Evolutionary conservation across 805 yeast species (phyloP), one percentile per base, ranked within the genome.

Genomic region (Myxozyma neglecta): DNA sequence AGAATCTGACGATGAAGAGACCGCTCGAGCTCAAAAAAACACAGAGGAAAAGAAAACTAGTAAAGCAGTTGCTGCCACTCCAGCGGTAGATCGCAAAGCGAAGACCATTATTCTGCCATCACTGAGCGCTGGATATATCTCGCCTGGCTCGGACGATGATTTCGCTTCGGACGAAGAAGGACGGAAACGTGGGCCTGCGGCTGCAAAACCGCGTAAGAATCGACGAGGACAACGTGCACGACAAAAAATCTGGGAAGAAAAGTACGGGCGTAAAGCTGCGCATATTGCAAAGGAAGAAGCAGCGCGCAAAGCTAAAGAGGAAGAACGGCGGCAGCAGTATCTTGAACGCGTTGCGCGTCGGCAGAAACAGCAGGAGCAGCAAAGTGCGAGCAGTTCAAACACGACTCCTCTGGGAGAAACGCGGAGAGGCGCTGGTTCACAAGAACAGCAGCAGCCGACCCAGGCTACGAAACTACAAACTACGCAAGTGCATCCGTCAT

Each of bases 181-280:
- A 14, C 35, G 42, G 4, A 49, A 37, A 16, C 24, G 57, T 3
- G 43, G 49, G 64, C 66, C 16, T 8, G 61, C 55, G 3, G 63
- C 72, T 6, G 56, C 60, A 40, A 66, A 67, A 18, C 76, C 74
- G 64, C 82, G 93, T 65, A 90, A 91, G 70, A 94, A 94, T 74
- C 82, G 99, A 76, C 85, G 97, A 74, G 99, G 99, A 32, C 99
- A 94, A 77, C 81, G 98, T 63, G 99, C 97, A 0, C 85, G 99
- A 77, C 94, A 93, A 74, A 88, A 89, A 79, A 90, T 94, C 56
- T 94, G 98, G 98, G 99, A 91, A 72, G 78, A 83, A 76, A 93
- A 94, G 74, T 94, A 80, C 72, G 98, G 98, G 34, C 74, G 74
- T 18, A 77, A 79, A 32, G 99, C 99, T n/a, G 86, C 84, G 59